Percentiles rank a stretch among this genome's conserved stretches.
Conservation (phyloP, 2,329 filamentous ascomycete genomes). For the Davidsoniella australis region DNA sequence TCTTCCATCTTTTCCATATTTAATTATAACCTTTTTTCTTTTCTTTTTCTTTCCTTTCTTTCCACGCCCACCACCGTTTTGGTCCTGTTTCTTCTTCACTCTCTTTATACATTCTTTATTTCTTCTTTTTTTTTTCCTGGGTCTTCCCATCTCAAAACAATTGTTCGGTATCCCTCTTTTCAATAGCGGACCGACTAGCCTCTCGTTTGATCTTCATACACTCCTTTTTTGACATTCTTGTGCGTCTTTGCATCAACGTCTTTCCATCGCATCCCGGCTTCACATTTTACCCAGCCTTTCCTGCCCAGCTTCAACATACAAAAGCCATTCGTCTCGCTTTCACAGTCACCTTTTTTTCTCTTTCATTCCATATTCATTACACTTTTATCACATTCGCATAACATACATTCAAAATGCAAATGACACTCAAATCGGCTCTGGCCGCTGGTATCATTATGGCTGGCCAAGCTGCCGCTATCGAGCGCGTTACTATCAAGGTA, state of each 20-base stretch:
- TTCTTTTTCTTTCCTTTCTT: conserved; percentile 10
- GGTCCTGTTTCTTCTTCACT: conserved; percentile 3
- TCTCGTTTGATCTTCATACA: conserved; percentile 10
- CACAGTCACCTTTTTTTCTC: background rate
- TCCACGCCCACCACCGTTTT: conserved; percentile 8
- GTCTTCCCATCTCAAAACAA: background rate
- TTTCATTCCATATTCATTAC: background rate
- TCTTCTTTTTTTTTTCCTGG: background rate
- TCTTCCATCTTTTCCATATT: background rate
- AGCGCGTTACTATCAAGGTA: conserved; percentile 56
- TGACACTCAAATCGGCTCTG: conserved; percentile 15
- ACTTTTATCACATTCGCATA: background rate
- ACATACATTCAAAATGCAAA: conserved; percentile 18
- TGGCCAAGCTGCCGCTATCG: conserved; percentile 27
- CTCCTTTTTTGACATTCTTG: conserved; percentile 1
- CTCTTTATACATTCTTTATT: conserved; percentile 2
- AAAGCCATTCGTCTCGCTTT: background rate
- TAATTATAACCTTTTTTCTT: conserved; percentile 3
- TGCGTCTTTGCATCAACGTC: background rate
- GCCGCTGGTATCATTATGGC: conserved; percentile 26
- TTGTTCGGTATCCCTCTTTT: background rate
- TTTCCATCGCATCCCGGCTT: no score
- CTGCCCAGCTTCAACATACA: background rate
- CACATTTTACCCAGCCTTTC: background rate
- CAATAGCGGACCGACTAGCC: background rate